Evolutionary conservation across 768 basidiomycete species (phyloP).

Genomic region (Brasilioporus rufonigricans): DNA sequence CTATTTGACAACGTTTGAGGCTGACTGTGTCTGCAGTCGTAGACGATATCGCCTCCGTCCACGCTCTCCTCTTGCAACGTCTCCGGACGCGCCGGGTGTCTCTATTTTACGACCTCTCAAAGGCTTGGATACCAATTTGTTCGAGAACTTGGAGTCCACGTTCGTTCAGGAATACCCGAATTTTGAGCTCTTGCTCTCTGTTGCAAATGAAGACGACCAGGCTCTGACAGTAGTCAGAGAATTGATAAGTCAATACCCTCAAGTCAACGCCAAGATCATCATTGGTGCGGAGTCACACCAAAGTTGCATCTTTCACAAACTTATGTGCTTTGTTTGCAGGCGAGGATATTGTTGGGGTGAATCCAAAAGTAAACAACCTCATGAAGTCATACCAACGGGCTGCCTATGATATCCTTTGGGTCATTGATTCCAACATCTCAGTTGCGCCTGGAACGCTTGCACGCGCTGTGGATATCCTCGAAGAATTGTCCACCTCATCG

Average conservation of each 20-base stretch:
- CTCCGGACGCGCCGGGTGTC: constrained; percentile 72
- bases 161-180: constrained; percentile 90
- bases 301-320: background rate
- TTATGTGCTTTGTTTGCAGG: constrained; percentile 43
- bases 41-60: constrained; percentile 70
- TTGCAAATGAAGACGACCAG: constrained; percentile 87
- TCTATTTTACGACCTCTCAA: constrained; percentile 93
- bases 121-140: constrained; percentile 93
- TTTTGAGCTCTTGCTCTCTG: constrained; percentile 87
- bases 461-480: constrained; percentile 79
- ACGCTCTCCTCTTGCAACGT: constrained; percentile 56
- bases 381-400: constrained; percentile 81
- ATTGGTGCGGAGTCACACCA: constrained; percentile 53
- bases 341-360: constrained; percentile 81
- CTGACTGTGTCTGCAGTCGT: constrained; percentile 48
- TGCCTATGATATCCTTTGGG: constrained; percentile 88
- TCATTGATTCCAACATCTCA: constrained; percentile 93
- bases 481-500: constrained; percentile 39
- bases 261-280: constrained; percentile 67
- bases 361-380: constrained; percentile 98
- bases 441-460: constrained; percentile 76
- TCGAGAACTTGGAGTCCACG: constrained; percentile 92
- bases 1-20: background rate
- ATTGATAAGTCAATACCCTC: constrained; percentile 74
- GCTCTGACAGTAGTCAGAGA: constrained; percentile 81